Evolutionary conservation across 768 basidiomycete genomes (phyloP).

Genomic region (Boletus fagicola): DNA sequence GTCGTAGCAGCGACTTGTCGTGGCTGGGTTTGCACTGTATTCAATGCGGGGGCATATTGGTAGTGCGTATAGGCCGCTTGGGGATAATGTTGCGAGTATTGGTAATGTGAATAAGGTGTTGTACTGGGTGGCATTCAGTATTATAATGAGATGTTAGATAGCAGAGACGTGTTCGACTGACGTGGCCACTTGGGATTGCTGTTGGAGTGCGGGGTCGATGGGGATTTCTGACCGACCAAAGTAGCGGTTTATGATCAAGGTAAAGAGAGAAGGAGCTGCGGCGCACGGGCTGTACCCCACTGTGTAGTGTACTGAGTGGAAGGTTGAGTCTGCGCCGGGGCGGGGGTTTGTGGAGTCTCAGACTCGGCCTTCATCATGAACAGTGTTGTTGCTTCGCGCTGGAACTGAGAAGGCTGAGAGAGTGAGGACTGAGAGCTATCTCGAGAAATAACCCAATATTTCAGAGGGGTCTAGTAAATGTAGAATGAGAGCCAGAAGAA

Average conservation of each 20-base stretch:
- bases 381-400: neutral
- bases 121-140: conserved; percentile 34
- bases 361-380: conserved; percentile 44
- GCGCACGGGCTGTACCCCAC: conserved; percentile 41
- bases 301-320: conserved; percentile 36
- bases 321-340: conserved; percentile 32
- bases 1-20: conserved; percentile 22
- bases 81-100: conserved; percentile 39
- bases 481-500: neutral
- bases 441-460: neutral
- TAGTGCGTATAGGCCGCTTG: conserved; percentile 45
- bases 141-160: neutral
- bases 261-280: neutral
- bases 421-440: neutral
- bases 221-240: conserved; percentile 47
- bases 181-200: conserved; percentile 50
- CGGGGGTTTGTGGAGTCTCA: conserved; percentile 35
- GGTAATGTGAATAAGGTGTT: conserved; percentile 49
- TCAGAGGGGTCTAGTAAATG: neutral
- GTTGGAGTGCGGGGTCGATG: conserved; percentile 68
- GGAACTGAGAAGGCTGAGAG: neutral
- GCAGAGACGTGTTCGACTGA: conserved; percentile 26
- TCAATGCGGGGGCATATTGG: conserved; percentile 33
- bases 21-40: conserved; percentile 33
- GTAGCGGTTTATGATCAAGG: neutral